phyloP scores from a whole-genome alignment of 2,329 filamentous ascomycete species.

The Neopestalotiopsis rosae region DNA sequence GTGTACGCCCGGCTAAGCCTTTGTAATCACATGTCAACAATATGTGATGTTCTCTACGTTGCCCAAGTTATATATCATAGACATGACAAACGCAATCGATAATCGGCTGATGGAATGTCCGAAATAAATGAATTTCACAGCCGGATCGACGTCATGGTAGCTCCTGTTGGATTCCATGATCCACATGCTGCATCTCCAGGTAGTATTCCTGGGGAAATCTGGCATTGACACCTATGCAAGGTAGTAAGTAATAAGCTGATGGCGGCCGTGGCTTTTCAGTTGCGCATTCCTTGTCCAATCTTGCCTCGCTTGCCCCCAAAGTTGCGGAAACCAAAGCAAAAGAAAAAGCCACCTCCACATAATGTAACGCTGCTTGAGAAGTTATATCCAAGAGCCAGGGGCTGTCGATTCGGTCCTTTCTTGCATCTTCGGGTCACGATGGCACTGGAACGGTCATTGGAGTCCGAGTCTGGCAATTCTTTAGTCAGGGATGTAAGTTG shows the following conservation, averaged over 20 bases:
- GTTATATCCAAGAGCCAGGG: neutral
- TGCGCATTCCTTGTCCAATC: too few relatives aligned
- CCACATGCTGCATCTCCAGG: neutral
- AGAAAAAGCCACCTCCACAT: constrained; percentile 2
- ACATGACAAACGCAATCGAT: too few relatives aligned
- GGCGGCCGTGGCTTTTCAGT: too few relatives aligned
- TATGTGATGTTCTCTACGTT: neutral
- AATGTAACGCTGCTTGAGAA: neutral
- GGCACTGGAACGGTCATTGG: neutral
- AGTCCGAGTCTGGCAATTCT: neutral
- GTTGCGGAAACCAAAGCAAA: neutral
- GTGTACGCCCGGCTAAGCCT: too few relatives aligned
- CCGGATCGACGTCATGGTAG: constrained; percentile 9
- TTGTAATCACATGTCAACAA: neutral
- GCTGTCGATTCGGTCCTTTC: constrained; percentile 8
- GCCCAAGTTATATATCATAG: too few relatives aligned
- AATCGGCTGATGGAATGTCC: neutral
- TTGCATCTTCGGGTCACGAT: constrained; percentile 4
- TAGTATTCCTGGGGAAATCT: constrained; percentile 12
- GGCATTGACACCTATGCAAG: neutral
- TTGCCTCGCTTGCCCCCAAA: too few relatives aligned
- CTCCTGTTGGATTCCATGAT: neutral
- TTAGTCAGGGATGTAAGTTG: neutral
- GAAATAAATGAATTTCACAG: neutral
- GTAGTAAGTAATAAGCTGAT: too few relatives aligned